A percentile compares a stretch with the other conserved stretches of the same genome.
These are phyloP conservation scores for Chimonanthus salicifolius DNA, from an alignment of 164 flowering plant genomes.

Conservation along the genomic window DNA sequence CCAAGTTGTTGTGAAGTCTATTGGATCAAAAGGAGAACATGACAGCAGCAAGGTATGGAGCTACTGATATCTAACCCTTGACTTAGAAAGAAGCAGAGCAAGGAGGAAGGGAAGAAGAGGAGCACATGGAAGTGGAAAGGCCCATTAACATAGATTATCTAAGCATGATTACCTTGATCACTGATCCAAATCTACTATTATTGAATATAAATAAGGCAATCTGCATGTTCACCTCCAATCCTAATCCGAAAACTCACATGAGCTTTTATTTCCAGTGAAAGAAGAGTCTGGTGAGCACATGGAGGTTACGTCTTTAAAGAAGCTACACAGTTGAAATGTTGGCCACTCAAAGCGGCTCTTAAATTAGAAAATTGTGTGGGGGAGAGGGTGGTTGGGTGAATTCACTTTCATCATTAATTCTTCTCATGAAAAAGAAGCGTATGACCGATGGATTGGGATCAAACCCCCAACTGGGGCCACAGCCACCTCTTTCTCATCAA, in stretches of 20 bases:
- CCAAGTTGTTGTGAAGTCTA: not conserved
- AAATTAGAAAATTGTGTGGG: not conserved
- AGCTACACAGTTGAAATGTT: not conserved
- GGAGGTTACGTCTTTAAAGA: not conserved
- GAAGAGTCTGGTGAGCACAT: not conserved
- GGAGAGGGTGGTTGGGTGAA: not conserved
- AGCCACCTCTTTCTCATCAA: too few species aligned
- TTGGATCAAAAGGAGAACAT: not conserved
- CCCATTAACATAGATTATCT: not conserved
- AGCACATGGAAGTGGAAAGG: not conserved
- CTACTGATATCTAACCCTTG: not conserved
- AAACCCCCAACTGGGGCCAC: too few species aligned
- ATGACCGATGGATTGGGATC: too few species aligned
- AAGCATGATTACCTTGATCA: not conserved
- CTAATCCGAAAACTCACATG: not conserved
- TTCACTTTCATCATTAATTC: not conserved
- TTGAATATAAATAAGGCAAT: not conserved
- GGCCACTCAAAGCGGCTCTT: not conserved
- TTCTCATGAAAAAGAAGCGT: too few species aligned
- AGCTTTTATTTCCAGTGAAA: not conserved
- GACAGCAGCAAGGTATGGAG: not conserved
- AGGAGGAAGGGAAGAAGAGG: not conserved
- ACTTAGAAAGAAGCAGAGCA: not conserved
- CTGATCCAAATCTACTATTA: not conserved
- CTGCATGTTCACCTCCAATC: not conserved